Evolutionary conservation across 208 protist genomes (phyloP).

Genomic region (Leishmania lainsoni): DNA sequence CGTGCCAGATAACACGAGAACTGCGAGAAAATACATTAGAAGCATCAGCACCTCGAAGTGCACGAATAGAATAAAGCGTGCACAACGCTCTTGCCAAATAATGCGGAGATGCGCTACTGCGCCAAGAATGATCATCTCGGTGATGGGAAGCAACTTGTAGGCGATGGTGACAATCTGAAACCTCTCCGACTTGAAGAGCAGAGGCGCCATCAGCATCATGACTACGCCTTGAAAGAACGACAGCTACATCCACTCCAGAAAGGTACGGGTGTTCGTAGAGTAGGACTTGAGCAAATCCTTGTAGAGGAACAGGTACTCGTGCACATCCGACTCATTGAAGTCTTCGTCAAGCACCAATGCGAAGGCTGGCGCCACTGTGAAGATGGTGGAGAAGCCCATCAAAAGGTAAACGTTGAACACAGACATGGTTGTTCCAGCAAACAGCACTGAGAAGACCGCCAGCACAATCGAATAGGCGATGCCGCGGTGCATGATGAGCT

Average conservation of each 20-base stretch:
- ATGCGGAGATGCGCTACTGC: conserved; percentile 93
- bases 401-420: conserved; percentile 97
- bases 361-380: conserved; percentile 98
- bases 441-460: conserved; percentile 97
- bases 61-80: conserved; percentile 88
- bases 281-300: conserved; percentile 96
- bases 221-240: conserved; percentile 93
- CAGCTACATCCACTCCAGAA: conserved; percentile 86
- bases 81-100: conserved; percentile 62
- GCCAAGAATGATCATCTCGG: conserved; percentile 96
- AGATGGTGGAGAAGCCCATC: conserved; percentile 97
- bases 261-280: conserved; percentile 84
- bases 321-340: conserved; percentile 90
- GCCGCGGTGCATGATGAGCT: conserved; percentile 99
- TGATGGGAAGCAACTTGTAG: conserved; percentile 98
- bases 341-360: conserved; percentile 98
- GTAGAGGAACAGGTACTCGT: conserved; percentile 98
- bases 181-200: conserved; percentile 95
- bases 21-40: conserved; percentile 91
- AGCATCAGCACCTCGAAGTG: conserved; percentile 88
- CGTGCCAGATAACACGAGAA: conserved; percentile 90
- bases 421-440: conserved; percentile 97
- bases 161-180: conserved; percentile 97
- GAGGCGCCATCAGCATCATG: conserved; percentile 96
- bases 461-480: conserved; percentile 98